A percentile compares a stretch with the other conserved stretches of the same genome.
phyloP scores from a whole-genome alignment of 805 yeast species.

The Candida loeiensis region DNA sequence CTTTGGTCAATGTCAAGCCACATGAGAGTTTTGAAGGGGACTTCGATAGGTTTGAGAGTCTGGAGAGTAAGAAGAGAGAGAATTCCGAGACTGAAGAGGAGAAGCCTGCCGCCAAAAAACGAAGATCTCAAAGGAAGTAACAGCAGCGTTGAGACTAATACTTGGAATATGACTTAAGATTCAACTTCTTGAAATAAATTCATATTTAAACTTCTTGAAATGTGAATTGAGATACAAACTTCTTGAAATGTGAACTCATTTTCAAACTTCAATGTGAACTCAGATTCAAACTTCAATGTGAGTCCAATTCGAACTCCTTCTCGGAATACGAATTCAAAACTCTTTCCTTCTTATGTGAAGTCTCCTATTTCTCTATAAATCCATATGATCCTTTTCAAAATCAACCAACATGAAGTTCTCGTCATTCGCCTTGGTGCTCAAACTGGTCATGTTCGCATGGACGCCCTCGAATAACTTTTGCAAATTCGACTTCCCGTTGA shows the following conservation, averaged over 20 bases:
- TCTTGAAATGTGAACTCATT: no score
- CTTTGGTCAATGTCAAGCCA: constrained; percentile 21
- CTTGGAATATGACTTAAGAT: no score
- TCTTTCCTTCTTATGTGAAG: no score
- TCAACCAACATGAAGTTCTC: constrained; percentile 35
- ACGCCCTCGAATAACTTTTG: constrained; percentile 31
- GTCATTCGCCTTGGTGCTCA: constrained; percentile 29
- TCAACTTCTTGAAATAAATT: no score
- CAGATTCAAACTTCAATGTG: no score
- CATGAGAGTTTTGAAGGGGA: constrained; percentile 11
- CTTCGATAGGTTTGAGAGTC: constrained; percentile 1
- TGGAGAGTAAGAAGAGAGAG: neutral
- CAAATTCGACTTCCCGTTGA: constrained; percentile 25
- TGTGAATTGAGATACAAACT: no score
- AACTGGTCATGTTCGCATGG: constrained; percentile 26
- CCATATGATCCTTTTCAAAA: constrained; percentile 34
- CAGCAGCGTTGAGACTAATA: constrained; percentile 1
- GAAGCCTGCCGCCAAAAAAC: neutral
- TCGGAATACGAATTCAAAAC: no score
- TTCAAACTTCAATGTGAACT: no score
- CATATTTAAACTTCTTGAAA: no score
- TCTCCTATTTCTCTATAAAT: constrained; percentile 14
- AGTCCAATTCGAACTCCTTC: no score
- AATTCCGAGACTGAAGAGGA: no score
- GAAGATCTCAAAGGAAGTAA: neutral